Conservation (phyloP, 176 grass and related monocot species). For the Oropetium thomaeum region DNA sequence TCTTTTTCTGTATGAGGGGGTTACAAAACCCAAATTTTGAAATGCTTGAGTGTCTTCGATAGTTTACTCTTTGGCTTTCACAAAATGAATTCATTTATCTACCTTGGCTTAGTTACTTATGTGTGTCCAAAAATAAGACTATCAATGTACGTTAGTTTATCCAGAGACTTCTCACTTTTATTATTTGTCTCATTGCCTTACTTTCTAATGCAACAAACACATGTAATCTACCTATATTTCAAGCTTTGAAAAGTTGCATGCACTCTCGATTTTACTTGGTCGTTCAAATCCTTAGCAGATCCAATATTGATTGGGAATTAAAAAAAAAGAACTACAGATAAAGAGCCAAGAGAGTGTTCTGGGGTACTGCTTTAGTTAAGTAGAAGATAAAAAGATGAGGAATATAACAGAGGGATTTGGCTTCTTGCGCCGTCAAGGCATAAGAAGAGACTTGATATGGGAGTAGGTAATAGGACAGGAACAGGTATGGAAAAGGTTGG, state of each 20-base stretch:
- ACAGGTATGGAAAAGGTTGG: slow-evolving; percentile 38
- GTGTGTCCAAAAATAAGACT: not conserved
- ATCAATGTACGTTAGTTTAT: not conserved
- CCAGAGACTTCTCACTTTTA: not conserved
- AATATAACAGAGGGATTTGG: not conserved
- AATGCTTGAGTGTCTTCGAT: no score
- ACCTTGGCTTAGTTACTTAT: not conserved
- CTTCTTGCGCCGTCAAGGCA: slow-evolving; percentile 22
- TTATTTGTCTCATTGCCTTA: not conserved
- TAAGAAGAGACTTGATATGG: slow-evolving; percentile 9
- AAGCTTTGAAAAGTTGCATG: slow-evolving; percentile 14
- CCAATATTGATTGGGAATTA: not conserved
- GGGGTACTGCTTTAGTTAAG: slow-evolving; percentile 7
- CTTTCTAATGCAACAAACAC: slow-evolving; percentile 6
- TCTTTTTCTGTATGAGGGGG: no score
- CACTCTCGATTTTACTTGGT: not conserved
- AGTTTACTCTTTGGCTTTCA: not conserved
- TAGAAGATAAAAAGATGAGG: slow-evolving; percentile 18
- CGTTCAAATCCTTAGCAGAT: not conserved
- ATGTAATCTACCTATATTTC: slow-evolving; percentile 17
- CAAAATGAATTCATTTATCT: not conserved
- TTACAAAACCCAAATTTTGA: no score
- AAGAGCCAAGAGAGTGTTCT: slow-evolving; percentile 30
- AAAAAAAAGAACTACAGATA: slow-evolving; percentile 23
- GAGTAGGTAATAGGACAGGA: slow-evolving; percentile 63